phyloP scores from a whole-genome alignment of 2,329 filamentous ascomycete species.

The Aspergillus thermomutatus region DNA sequence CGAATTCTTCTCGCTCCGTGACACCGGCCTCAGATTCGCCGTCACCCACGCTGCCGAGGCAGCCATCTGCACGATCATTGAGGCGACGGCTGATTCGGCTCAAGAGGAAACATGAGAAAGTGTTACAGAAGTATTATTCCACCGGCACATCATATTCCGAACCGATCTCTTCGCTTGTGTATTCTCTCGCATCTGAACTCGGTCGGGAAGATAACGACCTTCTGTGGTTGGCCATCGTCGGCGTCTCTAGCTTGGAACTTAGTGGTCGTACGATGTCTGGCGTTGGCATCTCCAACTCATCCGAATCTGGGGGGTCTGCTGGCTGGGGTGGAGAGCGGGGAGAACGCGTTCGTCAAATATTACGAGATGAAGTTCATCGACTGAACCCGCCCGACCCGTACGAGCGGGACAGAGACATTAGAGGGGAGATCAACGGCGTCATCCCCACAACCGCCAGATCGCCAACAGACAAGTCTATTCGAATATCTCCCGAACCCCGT shows the following conservation, averaged over 20 bases:
- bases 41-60: slow-evolving; percentile 46
- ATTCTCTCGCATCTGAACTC: slow-evolving; percentile 89
- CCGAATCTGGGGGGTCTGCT: slow-evolving; percentile 51
- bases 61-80: slow-evolving; percentile 68
- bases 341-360: slow-evolving; percentile 75
- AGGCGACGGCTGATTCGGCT: slow-evolving; percentile 71
- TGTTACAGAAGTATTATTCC: slow-evolving; percentile 79
- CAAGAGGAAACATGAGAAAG: slow-evolving; percentile 70
- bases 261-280: slow-evolving; percentile 83
- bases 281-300: slow-evolving; percentile 61
- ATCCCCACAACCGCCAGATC: slow-evolving; percentile 86
- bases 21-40: slow-evolving; percentile 41
- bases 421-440: slow-evolving; percentile 69
- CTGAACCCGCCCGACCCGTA: slow-evolving; percentile 73
- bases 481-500: slow-evolving; percentile 86
- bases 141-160: slow-evolving; percentile 89
- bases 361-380: slow-evolving; percentile 90
- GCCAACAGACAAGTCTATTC: slow-evolving; percentile 87
- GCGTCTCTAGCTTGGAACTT: slow-evolving; percentile 88
- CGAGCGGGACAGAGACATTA: slow-evolving; percentile 58
- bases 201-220: slow-evolving; percentile 96
- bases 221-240: slow-evolving; percentile 91
- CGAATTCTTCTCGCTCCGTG: slow-evolving; percentile 45
- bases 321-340: slow-evolving; percentile 82
- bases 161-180: slow-evolving; percentile 89